Conservation (phyloP, 164 flowering plant species). For the Tinospora cordifolia region DNA sequence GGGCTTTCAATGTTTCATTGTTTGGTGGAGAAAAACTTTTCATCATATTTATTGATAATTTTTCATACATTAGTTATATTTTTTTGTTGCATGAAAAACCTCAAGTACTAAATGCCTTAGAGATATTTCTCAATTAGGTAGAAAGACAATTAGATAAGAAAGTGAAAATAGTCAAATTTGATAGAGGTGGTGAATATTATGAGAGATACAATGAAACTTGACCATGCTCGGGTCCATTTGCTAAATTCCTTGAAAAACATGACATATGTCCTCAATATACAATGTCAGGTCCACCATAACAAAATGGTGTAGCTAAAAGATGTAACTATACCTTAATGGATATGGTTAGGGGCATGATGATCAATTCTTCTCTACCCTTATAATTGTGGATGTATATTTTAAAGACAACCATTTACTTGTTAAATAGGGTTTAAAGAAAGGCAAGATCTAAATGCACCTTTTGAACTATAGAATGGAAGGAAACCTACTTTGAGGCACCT, state of each 20-base stretch:
- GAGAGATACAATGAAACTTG: no score
- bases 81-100: neutral
- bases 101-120: neutral
- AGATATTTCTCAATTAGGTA: neutral
- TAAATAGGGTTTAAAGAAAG: no score
- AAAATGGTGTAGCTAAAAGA: neutral
- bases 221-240: neutral
- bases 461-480: no score
- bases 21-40: neutral
- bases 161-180: neutral
- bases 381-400: neutral
- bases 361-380: neutral
- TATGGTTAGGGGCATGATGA: slow-evolving; percentile 5
- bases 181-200: neutral
- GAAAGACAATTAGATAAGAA: slow-evolving; percentile 5
- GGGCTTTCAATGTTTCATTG: neutral
- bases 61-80: neutral
- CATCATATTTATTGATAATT: neutral
- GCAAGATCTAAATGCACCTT: no score
- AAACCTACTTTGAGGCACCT: slow-evolving; percentile 2
- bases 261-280: neutral
- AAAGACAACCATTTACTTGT: no score
- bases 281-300: neutral
- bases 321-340: neutral
- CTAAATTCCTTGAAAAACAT: neutral